Base-by-base conservation (phyloP, 305 asterid species). In the Striga hermonthica region DNA sequence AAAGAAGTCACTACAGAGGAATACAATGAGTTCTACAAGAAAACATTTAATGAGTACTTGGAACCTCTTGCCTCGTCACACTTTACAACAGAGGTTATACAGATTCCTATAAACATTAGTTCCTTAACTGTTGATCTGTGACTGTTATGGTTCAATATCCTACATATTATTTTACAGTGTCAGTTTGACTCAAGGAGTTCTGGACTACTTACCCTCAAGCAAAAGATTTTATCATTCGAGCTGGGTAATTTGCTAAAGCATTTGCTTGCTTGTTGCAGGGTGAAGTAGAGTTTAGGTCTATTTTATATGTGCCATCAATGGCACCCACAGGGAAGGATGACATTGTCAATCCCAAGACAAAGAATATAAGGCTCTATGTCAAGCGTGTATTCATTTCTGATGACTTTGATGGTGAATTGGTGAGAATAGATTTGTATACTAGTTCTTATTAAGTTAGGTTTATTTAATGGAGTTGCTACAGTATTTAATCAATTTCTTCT, bases 381-480 rank as follows among this genome's bases (percentile, higher is more conserved):
- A 93, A 93, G 64, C 86, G 97, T 38, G 95, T 93, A 57, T 93
- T 93, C 83, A 93, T 93, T 73, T 93, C 99, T 36, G 96, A 90
- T 69, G 99, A 93, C 78, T 93, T 93, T 77, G 97, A 93, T 67
- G 99, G 97, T 64, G 99, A 93, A 85, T 73, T 93, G 97, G 99
- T 93, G 80, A 74, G 97, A 69, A 43, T 68, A 62, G 43, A 4
- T 72, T 61, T 47, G 4, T 54, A 28, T 40, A 43, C 55, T n/a
- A 60, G 8, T 49, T 37, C 53, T 11, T 52, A 22, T 47, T 50
- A 52, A 15, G 57, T 4, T 13, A 35, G 7, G 57, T 44, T 22
- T 68, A 37, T 12, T 61, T 62, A 62, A 35, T 61, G 61, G 38
- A 16, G 40, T 22, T 22, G 16, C 41, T 22, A 67, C 9, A 37